These are phyloP conservation scores for Actinidia arguta DNA, from an alignment of 179 eudicot genomes.

Conservation along the genomic window DNA sequence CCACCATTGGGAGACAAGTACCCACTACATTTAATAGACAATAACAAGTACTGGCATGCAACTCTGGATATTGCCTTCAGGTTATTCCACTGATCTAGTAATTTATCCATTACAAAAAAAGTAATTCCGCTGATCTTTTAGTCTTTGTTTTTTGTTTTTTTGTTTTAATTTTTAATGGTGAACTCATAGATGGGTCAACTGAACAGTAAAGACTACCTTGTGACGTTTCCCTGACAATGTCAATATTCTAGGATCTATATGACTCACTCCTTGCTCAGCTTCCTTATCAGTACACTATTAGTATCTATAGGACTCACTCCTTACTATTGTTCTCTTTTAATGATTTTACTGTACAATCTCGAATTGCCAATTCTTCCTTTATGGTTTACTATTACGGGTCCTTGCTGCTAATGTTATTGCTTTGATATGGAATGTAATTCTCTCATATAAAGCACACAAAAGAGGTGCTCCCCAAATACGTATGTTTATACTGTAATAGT, in stretches of 20 bases:
- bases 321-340: neutral
- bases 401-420: conserved; percentile 70
- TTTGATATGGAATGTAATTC: conserved; percentile 68
- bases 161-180: too few species aligned
- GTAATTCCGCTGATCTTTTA: too few species aligned
- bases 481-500: conserved; percentile 11
- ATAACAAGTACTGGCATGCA: too few species aligned
- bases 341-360: neutral
- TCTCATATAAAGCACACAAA: conserved; percentile 72
- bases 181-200: too few species aligned
- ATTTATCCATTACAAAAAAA: too few species aligned
- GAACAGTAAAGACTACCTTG: too few species aligned
- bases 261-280: neutral
- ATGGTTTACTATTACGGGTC: conserved; percentile 45
- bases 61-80: too few species aligned
- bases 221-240: neutral
- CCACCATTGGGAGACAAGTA: too few species aligned
- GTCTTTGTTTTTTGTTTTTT: too few species aligned
- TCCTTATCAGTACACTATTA: neutral
- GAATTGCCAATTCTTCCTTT: conserved; percentile 1
- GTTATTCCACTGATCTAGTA: too few species aligned
- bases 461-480: conserved; percentile 53
- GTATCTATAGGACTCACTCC: neutral
- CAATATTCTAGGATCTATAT: neutral
- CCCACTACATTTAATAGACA: too few species aligned